Evolutionary conservation across 345 rosid species (phyloP).

Genomic region (Gossypium herbaceum): DNA sequence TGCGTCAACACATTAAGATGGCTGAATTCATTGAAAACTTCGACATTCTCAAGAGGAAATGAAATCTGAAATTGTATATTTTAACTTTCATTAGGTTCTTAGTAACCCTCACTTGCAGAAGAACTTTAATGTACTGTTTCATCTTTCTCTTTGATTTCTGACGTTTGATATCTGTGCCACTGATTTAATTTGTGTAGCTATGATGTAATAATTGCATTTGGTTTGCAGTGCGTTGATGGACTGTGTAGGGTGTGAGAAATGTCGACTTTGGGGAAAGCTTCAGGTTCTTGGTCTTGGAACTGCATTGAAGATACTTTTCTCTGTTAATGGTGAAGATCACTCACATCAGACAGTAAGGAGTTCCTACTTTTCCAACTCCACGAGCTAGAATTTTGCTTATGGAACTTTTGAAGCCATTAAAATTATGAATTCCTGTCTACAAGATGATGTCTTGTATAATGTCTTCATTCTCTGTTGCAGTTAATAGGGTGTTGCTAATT

Average conservation of each 20-base stretch:
- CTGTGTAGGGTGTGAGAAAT: constrained; percentile 96
- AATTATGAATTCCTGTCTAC: background rate
- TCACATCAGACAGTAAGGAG: constrained; percentile 50
- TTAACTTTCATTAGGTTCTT: background rate
- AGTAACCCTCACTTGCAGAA: background rate
- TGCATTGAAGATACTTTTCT: constrained; percentile 83
- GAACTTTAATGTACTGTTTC: background rate
- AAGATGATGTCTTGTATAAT: background rate
- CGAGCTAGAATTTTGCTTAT: background rate
- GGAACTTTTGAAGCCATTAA: background rate
- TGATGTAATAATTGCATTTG: background rate
- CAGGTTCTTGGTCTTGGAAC: constrained; percentile 97
- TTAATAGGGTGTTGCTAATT: background rate
- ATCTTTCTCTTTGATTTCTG: background rate
- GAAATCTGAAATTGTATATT: background rate
- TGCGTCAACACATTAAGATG: background rate
- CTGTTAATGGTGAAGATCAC: constrained; percentile 57
- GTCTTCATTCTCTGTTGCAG: background rate
- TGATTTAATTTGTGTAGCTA: background rate
- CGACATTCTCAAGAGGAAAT: background rate
- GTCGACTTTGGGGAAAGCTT: constrained; percentile 98
- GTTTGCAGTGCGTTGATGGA: constrained; percentile 89
- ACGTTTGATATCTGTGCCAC: background rate
- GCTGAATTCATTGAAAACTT: background rate
- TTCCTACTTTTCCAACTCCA: background rate